phyloP scores from a whole-genome alignment of 2,329 filamentous ascomycete species.

The Scedosporium minutisporum region DNA sequence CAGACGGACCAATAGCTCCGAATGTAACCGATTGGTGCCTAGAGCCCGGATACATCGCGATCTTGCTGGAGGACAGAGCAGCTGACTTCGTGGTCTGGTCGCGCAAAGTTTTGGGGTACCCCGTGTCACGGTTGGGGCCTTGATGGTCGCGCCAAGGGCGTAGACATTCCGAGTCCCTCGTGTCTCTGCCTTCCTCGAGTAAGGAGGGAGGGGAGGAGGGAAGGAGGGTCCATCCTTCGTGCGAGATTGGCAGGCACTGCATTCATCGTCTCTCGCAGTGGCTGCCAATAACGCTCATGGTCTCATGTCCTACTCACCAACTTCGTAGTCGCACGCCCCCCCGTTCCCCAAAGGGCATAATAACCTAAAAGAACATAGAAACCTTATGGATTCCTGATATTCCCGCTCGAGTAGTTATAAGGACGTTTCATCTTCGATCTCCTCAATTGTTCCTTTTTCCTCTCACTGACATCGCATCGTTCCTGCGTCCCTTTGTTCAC shows the following conservation, averaged over 20 bases:
- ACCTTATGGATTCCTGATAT: neutral
- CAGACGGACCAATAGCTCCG: neutral
- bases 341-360: neutral
- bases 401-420: neutral
- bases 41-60: neutral
- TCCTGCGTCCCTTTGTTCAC: neutral
- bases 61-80: neutral
- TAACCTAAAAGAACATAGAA: neutral
- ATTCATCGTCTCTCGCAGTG: too few species aligned
- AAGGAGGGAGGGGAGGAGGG: neutral
- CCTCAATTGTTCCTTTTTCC: neutral
- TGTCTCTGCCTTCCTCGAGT: neutral
- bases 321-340: neutral
- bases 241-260: neutral
- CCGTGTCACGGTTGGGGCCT: neutral
- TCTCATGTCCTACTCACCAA: too few species aligned
- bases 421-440: neutral
- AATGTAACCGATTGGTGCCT: neutral
- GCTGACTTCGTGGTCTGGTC: constrained; percentile 7
- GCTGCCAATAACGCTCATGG: too few species aligned
- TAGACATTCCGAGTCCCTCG: too few species aligned
- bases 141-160: neutral
- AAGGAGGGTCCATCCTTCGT: neutral
- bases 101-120: neutral
- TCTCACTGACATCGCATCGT: neutral